Conservation (phyloP, 2,329 filamentous ascomycete genomes). For the Leptographium wingfieldii region DNA sequence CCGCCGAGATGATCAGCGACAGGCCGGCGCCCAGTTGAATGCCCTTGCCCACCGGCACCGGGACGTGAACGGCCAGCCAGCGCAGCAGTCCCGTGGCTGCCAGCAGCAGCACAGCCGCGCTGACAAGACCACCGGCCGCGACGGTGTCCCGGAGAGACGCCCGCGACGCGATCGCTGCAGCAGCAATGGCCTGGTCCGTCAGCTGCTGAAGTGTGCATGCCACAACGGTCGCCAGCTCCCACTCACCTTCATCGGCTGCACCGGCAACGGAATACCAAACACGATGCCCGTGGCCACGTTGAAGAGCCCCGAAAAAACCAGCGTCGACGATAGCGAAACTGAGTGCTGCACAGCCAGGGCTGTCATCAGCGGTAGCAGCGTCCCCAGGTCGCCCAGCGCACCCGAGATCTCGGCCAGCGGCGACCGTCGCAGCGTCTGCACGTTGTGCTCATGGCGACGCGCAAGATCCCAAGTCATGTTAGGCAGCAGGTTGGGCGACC, state of each 20-base stretch:
- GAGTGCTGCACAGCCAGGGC: slow-evolving; percentile 67
- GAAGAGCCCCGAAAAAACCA: slow-evolving; percentile 78
- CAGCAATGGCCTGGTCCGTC: slow-evolving; percentile 54
- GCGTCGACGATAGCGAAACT: slow-evolving; percentile 69
- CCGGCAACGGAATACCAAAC: slow-evolving; percentile 82
- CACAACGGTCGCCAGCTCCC: neutral
- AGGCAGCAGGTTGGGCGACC: neutral
- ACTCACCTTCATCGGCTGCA: slow-evolving; percentile 67
- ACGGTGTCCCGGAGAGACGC: slow-evolving; percentile 59
- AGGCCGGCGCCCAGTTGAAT: slow-evolving; percentile 90
- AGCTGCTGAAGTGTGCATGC: neutral
- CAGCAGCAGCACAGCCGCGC: slow-evolving; percentile 59
- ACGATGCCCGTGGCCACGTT: slow-evolving; percentile 71
- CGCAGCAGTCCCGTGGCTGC: slow-evolving; percentile 67
- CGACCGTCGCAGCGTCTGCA: slow-evolving; percentile 30
- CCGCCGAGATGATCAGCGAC: slow-evolving; percentile 68
- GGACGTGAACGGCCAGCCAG: slow-evolving; percentile 61
- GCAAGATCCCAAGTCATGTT: slow-evolving; percentile 17
- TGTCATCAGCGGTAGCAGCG: slow-evolving; percentile 78
- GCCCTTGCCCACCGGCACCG: slow-evolving; percentile 80
- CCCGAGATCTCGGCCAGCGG: slow-evolving; percentile 69
- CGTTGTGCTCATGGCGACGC: slow-evolving; percentile 32
- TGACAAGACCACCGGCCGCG: slow-evolving; percentile 74
- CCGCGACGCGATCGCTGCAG: slow-evolving; percentile 64
- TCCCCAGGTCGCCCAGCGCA: slow-evolving; percentile 77